Base-by-base conservation (phyloP, 2,329 filamentous ascomycete species). In the Alternaria rosae region DNA sequence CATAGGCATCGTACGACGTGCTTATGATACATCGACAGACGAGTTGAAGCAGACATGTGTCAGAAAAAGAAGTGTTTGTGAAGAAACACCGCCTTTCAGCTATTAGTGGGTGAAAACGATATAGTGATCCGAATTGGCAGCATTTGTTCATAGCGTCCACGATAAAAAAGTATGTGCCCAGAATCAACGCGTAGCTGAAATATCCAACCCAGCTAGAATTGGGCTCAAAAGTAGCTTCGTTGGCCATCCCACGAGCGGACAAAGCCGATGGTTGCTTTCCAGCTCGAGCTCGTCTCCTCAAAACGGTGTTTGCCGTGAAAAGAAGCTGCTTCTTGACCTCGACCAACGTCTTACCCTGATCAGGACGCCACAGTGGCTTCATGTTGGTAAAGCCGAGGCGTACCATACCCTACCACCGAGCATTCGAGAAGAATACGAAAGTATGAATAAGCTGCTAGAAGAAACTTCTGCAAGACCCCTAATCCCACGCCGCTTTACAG, bases 371-470 rank as follows among this genome's bases (percentile, higher is more conserved):
- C n/a, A 48, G 45, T 48, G 28, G 45, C 25, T 15, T 17, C 26
- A 13, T n/a, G 26, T 32, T 26, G 45, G 45, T 30, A 50, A 50
- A 50, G 47, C 47, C 47, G 28, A 51, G 23, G 47, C 30, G 20
- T 51, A 15, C n/a, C 21, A 21, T 10, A 13, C 41, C 20, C 17
- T 38, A 38, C 35, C 25, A 38, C 47, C 20, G 47, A 51, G 20
- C 20, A 25, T 51, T 51, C 47, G 47, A 51, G 47, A 51, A 51
- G 28, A 7, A 51, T 51, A 51, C 47, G 30, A 51, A 25, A 9
- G 47, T 21, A 21, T 35, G 30, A 51, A 35, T 38, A 51, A 51
- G 47, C 47, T 23, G 20, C 30, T 38, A 15, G 47, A 35, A 35
- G 47, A 23, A 51, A 51, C 47, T 51, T 51, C 47, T 35, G 20